Conservation (phyloP, 495 filamentous ascomycete genomes). For the Margaritispora aquatica region DNA sequence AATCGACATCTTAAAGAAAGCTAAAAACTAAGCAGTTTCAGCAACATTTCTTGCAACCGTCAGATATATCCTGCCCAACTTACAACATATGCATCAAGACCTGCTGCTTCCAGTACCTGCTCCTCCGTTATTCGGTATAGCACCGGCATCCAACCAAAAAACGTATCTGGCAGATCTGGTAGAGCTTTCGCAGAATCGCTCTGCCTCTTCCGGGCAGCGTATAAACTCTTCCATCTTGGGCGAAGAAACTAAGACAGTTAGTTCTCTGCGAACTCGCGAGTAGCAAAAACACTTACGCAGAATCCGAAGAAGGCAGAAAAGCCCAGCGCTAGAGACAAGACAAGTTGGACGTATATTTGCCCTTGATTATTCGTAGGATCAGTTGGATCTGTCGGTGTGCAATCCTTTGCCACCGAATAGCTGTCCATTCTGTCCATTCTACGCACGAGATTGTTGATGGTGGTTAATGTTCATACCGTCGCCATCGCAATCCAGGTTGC, state of each 20-base stretch:
- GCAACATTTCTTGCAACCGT: not conserved
- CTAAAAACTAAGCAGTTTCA: constrained; percentile 58
- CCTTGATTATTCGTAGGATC: constrained; percentile 15
- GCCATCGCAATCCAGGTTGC: not conserved
- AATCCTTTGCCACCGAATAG: constrained; percentile 12
- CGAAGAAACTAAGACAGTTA: constrained; percentile 53
- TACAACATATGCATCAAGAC: constrained; percentile 92
- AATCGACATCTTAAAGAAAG: constrained; percentile 91
- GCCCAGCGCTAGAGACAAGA: constrained; percentile 43
- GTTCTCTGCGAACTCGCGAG: constrained; percentile 19
- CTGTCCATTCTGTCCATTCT: constrained; percentile 11
- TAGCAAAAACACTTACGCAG: constrained; percentile 34
- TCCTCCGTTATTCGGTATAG: constrained; percentile 86
- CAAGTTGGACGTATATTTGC: constrained; percentile 44
- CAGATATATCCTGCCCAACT: constrained; percentile 26
- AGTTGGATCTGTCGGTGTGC: constrained; percentile 11
- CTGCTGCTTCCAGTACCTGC: constrained; percentile 83
- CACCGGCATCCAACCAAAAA: constrained; percentile 91
- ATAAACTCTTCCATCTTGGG: constrained; percentile 87
- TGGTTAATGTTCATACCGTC: not conserved
- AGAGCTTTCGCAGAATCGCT: constrained; percentile 61
- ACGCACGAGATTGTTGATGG: not conserved
- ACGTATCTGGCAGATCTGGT: constrained; percentile 75
- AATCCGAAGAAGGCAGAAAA: constrained; percentile 46
- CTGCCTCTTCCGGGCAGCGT: constrained; percentile 78